Conservation (phyloP, 768 basidiomycete genomes). For the Roridomyces roridus region DNA sequence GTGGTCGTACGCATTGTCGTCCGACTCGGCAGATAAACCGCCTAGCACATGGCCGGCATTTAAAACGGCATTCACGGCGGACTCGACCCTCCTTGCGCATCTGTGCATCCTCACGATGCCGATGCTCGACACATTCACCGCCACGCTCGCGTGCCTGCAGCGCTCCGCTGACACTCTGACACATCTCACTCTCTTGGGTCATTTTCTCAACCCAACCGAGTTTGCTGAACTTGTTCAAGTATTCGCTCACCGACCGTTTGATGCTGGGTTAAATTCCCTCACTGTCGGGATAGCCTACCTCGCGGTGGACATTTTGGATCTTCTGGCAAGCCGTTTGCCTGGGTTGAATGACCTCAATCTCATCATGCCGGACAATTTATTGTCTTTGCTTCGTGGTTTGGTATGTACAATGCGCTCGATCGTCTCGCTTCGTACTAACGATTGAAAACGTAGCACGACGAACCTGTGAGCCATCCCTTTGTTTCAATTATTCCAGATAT, state of each 20-base stretch:
- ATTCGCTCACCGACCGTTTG: slow-evolving; percentile 29
- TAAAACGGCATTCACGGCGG: not conserved
- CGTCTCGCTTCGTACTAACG: not conserved
- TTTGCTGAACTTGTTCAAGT: slow-evolving; percentile 27
- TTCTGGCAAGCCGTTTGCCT: slow-evolving; percentile 6
- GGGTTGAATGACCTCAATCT: slow-evolving; percentile 12
- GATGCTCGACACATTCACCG: slow-evolving; percentile 25
- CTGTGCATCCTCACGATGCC: slow-evolving; percentile 9
- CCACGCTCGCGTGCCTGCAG: slow-evolving; percentile 31
- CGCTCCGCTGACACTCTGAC: slow-evolving; percentile 33
- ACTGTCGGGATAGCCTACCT: slow-evolving; percentile 31
- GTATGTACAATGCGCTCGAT: not conserved
- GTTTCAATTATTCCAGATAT: too few species aligned
- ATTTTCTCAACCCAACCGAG: slow-evolving; percentile 29
- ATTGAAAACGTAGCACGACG: too few species aligned
- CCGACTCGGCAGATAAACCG: not conserved
- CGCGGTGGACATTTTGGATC: slow-evolving; percentile 4
- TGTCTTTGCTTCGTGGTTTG: not conserved
- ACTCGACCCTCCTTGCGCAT: not conserved
- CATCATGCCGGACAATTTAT: not conserved
- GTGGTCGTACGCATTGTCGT: not conserved
- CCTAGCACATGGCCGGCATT: slow-evolving; percentile 17
- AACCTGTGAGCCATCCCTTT: not conserved
- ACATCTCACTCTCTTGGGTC: slow-evolving; percentile 29
- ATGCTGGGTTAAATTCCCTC: slow-evolving; percentile 25